These are phyloP conservation scores for Fragaria vesca DNA, from an alignment of 306 rosid species.

Conservation along the genomic window DNA sequence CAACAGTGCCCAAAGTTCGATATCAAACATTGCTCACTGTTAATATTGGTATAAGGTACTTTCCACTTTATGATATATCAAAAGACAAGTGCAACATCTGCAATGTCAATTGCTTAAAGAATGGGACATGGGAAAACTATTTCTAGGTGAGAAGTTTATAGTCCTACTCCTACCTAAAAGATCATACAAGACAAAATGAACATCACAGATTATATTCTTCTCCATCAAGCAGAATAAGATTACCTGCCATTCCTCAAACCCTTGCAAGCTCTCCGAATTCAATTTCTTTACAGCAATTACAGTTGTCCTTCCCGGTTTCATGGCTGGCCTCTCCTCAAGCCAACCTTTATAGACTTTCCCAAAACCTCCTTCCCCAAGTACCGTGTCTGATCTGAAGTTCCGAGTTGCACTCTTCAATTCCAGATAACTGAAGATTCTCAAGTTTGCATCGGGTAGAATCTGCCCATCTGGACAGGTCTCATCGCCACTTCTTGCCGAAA, in stretches of 20 bases:
- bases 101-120: slow-evolving; percentile 1
- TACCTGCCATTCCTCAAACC: slow-evolving; percentile 93
- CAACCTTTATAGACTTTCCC: slow-evolving; percentile 90
- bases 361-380: slow-evolving; percentile 96
- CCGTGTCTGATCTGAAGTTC: slow-evolving; percentile 69
- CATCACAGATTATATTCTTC: not conserved
- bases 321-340: slow-evolving; percentile 66
- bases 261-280: slow-evolving; percentile 88
- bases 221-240: slow-evolving; percentile 17
- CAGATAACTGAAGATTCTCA: slow-evolving; percentile 65
- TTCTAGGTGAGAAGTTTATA: not conserved
- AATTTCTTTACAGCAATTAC: slow-evolving; percentile 87
- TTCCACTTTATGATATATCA: not conserved
- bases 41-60: not conserved
- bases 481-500: slow-evolving; percentile 55
- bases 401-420: slow-evolving; percentile 74
- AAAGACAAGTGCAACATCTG: not conserved
- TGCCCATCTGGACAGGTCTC: slow-evolving; percentile 53
- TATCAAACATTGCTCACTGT: not conserved
- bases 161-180: not conserved
- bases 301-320: slow-evolving; percentile 51
- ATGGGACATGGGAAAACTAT: not conserved
- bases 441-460: slow-evolving; percentile 67
- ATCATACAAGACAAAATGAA: not conserved
- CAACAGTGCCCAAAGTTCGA: not conserved